Evolutionary conservation across 768 basidiomycete genomes (phyloP), one percentile per base, ranked within the genome.

Genomic region (Rhizopogon salebrosus): DNA sequence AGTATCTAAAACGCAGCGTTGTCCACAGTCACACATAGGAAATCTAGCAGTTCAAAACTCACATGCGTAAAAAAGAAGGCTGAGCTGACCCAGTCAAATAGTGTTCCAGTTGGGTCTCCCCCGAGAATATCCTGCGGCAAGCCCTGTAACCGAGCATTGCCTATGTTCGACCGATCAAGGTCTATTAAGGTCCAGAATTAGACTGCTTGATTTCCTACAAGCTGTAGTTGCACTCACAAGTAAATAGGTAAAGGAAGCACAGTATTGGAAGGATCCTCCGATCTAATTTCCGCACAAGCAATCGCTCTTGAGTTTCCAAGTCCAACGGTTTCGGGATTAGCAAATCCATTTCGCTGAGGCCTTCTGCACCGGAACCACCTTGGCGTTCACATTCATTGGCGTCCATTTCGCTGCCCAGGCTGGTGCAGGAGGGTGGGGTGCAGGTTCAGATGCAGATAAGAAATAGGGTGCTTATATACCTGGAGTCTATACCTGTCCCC

Each of bases 21-120:
- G 16, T 22, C 14, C 3, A 20, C 13, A 23, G 23, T 42, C 29
- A 24, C 18, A 9, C 49, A 18, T 23, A 23, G 24, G 7, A 46
- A 29, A 39, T 34, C 1, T 14, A 39, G 31, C 4, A 22, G 3
- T 35, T 13, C 4, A 10, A 5, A 18, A 68, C 79, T 53, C 53
- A 85, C 87, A 64, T 90, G 90, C 57, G 89, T 82, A 67, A 91
- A 82, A 68, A 85, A 91, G 70, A 91, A 92, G 6, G 77, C 75
- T 1, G 87, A 84, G 53, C 84, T 86, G 41, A 88, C 67, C 88
- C 87, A 89, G 62, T 87, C 87, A 61, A 87, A 90, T 16, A 82
- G 72, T 18, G 74, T 56, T 1, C 89, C 87, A 0, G 80, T 82
- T 8, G 78, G 77, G 60, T 90, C 89, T 6, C 87, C 87, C 11